A percentile compares a stretch with the other conserved stretches of the same genome.
phyloP scores from a whole-genome alignment of 148 eudicot genomes.

The Nyssa sinensis region DNA sequence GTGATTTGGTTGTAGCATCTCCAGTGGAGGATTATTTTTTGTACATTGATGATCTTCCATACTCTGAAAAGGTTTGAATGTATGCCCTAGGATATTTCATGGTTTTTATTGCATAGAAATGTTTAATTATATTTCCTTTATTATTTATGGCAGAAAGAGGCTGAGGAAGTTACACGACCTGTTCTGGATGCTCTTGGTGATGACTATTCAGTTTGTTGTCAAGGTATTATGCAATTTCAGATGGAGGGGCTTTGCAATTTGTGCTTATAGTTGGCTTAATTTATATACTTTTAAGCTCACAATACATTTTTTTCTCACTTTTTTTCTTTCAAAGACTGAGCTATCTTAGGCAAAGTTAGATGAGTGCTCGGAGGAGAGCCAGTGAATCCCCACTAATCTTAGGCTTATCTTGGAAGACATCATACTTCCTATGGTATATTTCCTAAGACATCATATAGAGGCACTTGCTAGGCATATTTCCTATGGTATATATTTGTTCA shows the following conservation, averaged over 20 bases:
- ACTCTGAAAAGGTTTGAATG: slow-evolving; percentile 54
- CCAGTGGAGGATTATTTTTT: slow-evolving; percentile 96
- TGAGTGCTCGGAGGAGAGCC: not conserved
- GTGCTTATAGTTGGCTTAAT: not conserved
- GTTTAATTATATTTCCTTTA: slow-evolving; percentile 2
- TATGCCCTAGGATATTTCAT: slow-evolving; percentile 1
- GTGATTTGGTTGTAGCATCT: slow-evolving; percentile 96
- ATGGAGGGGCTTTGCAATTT: not conserved
- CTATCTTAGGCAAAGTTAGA: not conserved
- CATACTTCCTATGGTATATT: not conserved
- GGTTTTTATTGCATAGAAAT: not conserved
- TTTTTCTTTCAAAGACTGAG: not conserved
- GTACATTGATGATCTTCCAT: slow-evolving; percentile 72
- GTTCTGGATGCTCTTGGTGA: slow-evolving; percentile 88
- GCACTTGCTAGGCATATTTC: not conserved
- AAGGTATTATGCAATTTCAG: slow-evolving; percentile 47
- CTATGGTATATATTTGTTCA: not conserved
- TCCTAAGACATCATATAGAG: not conserved
- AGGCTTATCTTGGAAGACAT: not conserved
- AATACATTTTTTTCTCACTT: too few species aligned
- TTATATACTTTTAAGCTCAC: not conserved
- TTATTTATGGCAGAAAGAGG: slow-evolving; percentile 53
- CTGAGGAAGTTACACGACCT: slow-evolving; percentile 64
- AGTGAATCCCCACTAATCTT: not conserved
- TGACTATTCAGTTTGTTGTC: slow-evolving; percentile 74